These are phyloP conservation scores for Boletus vinaceobasis DNA, from an alignment of 768 basidiomycete genomes.

Conservation along the genomic window DNA sequence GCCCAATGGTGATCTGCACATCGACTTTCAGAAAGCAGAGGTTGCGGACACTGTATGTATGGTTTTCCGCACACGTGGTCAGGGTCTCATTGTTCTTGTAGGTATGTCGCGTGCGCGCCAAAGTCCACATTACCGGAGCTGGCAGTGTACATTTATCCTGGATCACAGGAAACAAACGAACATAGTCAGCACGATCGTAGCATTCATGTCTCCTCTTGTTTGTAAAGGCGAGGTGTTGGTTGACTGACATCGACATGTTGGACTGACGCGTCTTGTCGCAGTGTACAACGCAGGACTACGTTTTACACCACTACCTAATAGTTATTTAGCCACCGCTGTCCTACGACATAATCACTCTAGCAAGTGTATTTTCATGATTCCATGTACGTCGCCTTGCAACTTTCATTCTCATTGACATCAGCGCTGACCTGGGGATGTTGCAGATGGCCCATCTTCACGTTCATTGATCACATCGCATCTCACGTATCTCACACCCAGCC, in stretches of 20 bases:
- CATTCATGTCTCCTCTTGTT: constrained; percentile 5
- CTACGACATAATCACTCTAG: constrained; percentile 28
- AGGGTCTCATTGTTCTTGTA: constrained; percentile 26
- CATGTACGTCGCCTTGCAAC: constrained; percentile 12
- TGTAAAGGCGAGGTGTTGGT: constrained; percentile 24
- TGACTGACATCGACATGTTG: not conserved
- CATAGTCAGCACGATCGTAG: constrained; percentile 10
- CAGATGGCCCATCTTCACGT: constrained; percentile 29
- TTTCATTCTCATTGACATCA: not conserved
- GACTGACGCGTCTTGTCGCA: constrained; percentile 9
- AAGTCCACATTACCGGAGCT: constrained; percentile 68
- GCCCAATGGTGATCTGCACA: constrained; percentile 76
- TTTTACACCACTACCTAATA: constrained; percentile 26
- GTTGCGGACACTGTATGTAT: constrained; percentile 74
- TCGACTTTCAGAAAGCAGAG: constrained; percentile 70
- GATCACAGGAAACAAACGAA: constrained; percentile 53
- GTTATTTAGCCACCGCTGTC: constrained; percentile 22
- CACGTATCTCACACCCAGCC: constrained; percentile 17
- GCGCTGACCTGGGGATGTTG: constrained; percentile 1
- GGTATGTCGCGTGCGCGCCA: constrained; percentile 78
- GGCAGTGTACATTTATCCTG: constrained; percentile 79
- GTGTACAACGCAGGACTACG: constrained; percentile 29
- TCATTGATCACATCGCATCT: constrained; percentile 21
- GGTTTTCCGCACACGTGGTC: not conserved
- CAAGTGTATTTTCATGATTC: constrained; percentile 28